Evolutionary conservation across 2,329 filamentous ascomycete genomes (phyloP).

Genomic region (Sclerotinia glacialis): DNA sequence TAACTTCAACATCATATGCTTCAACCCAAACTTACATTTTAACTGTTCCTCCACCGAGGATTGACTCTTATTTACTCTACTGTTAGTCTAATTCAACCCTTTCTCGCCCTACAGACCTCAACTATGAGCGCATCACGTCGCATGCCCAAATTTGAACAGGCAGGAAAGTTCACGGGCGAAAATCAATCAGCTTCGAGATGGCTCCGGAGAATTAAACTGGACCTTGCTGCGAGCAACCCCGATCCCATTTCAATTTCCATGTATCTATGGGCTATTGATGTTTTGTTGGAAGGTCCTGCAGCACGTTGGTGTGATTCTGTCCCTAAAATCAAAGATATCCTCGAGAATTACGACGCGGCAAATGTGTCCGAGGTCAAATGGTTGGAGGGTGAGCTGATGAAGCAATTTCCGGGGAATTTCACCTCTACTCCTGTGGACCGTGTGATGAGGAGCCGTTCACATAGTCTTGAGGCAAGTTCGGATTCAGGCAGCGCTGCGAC

Average conservation of each 20-base stretch:
- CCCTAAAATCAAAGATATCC: neutral
- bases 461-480: neutral
- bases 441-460: neutral
- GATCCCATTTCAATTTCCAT: neutral
- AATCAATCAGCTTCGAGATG: constrained; percentile 8
- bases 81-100: neutral
- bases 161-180: constrained; percentile 6
- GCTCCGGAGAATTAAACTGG: constrained; percentile 1
- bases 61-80: neutral
- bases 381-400: constrained; percentile 11
- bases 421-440: neutral
- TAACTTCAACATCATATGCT: neutral
- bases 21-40: neutral
- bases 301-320: constrained; percentile 10
- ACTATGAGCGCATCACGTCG: neutral
- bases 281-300: constrained; percentile 5
- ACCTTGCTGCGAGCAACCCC: neutral
- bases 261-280: neutral
- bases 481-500: neutral
- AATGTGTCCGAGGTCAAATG: neutral
- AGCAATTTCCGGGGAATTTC: constrained; percentile 1
- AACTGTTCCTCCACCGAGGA: neutral
- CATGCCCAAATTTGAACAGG: constrained; percentile 1
- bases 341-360: constrained; percentile 9
- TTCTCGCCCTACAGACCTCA: neutral